A percentile compares a stretch with the other conserved stretches of the same genome.
phyloP scores from a whole-genome alignment of 2,329 filamentous ascomycete genomes.

The Parastagonospora avenae region DNA sequence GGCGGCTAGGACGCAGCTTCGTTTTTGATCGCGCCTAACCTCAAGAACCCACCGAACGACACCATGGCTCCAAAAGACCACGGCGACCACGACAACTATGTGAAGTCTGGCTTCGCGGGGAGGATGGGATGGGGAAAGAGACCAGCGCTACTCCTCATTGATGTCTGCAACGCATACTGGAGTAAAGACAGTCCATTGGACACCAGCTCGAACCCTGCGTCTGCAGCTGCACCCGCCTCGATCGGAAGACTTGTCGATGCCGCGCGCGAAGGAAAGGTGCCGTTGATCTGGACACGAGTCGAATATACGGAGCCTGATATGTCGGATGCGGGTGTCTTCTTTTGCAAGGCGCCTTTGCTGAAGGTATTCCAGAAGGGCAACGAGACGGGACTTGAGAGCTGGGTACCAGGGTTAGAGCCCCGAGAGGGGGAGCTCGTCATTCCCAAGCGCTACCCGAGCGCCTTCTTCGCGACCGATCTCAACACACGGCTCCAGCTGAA shows the following conservation, averaged over 20 bases:
- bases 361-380: conserved; percentile 51
- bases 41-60: conserved; percentile 11
- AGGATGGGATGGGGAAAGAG: conserved; percentile 53
- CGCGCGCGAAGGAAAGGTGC: conserved; percentile 46
- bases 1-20: conserved; percentile 5
- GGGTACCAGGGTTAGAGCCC: conserved; percentile 49
- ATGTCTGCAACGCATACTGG: conserved; percentile 57
- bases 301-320: conserved; percentile 52
- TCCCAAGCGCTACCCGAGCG: conserved; percentile 52
- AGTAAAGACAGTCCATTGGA: conserved; percentile 50
- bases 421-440: conserved; percentile 42
- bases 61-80: conserved; percentile 25
- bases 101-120: conserved; percentile 47
- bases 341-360: conserved; percentile 50
- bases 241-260: conserved; percentile 50
- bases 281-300: conserved; percentile 54
- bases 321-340: conserved; percentile 54
- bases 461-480: conserved; percentile 55
- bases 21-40: conserved; percentile 11
- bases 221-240: conserved; percentile 42
- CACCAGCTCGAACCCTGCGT: conserved; percentile 45
- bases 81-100: conserved; percentile 28
- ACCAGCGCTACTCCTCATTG: conserved; percentile 53
- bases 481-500: conserved; percentile 47
- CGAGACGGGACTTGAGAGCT: conserved; percentile 47